These are phyloP conservation scores for Phlegmacium glaucopus DNA, from an alignment of 768 basidiomycete species.

Conservation along the genomic window DNA sequence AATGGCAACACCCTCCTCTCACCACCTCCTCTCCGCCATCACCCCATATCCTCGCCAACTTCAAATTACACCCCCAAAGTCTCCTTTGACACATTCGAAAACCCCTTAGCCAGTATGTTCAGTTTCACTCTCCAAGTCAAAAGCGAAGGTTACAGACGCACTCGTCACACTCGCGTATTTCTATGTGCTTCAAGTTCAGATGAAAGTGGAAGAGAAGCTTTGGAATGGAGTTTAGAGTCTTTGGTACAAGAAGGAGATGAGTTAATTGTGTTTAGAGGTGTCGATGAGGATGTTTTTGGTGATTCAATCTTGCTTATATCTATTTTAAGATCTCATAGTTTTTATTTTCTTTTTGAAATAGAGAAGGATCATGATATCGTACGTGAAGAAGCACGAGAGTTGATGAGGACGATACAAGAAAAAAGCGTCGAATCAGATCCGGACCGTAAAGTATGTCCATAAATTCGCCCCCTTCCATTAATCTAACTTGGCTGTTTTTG, in stretches of 20 bases:
- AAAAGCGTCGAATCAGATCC: constrained; percentile 77
- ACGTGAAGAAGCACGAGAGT: constrained; percentile 81
- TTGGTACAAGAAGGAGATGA: constrained; percentile 90
- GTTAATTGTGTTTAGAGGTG: constrained; percentile 85
- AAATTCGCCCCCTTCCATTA: neutral
- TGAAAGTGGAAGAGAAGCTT: constrained; percentile 82
- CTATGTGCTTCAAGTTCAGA: constrained; percentile 86
- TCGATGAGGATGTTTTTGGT: constrained; percentile 87
- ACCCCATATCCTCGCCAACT: neutral
- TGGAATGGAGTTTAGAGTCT: constrained; percentile 89
- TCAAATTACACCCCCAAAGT: constrained; percentile 66
- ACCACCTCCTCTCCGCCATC: constrained; percentile 1
- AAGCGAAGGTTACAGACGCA: constrained; percentile 74
- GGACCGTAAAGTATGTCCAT: constrained; percentile 49
- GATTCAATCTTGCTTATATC: constrained; percentile 15
- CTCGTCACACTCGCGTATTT: constrained; percentile 79
- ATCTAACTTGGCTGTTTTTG: too few relatives aligned
- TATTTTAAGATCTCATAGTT: neutral
- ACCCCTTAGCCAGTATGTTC: constrained; percentile 78
- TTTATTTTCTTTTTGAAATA: constrained; percentile 17
- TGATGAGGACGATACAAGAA: constrained; percentile 77
- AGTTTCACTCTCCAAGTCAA: constrained; percentile 85
- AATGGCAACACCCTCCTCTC: neutral
- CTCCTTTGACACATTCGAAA: constrained; percentile 87
- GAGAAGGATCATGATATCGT: constrained; percentile 76